Evolutionary conservation across 73 alveolate species (phyloP).

Genomic region (Paraurostyla sp.): DNA sequence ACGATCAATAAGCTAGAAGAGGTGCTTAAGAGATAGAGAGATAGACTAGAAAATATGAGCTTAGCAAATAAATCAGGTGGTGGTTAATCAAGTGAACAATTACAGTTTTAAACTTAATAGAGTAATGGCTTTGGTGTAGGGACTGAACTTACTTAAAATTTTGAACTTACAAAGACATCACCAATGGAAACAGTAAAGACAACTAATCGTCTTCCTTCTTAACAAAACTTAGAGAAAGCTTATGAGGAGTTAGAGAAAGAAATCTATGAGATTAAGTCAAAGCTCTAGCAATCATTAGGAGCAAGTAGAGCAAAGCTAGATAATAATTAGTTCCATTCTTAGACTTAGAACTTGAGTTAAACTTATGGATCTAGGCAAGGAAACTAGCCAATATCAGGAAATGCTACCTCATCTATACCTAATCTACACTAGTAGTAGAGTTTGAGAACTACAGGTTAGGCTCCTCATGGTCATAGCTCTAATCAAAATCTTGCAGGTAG

Average conservation of each 20-base stretch:
- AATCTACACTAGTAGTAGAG: neutral
- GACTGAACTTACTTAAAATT: slow-evolving; percentile 11
- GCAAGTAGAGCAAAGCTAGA: too few relatives aligned
- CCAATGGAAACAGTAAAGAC: slow-evolving; percentile 49
- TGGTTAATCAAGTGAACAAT: neutral
- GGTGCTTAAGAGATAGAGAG: slow-evolving; percentile 54
- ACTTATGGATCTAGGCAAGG: slow-evolving; percentile 1
- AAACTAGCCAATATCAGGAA: too few relatives aligned
- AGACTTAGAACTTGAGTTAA: neutral
- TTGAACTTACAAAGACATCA: slow-evolving; percentile 14
- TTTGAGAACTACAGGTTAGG: slow-evolving; percentile 36
- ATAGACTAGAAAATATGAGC: slow-evolving; percentile 46
- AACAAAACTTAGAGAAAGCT: slow-evolving; percentile 33
- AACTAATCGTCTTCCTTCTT: neutral
- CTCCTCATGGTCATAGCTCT: neutral
- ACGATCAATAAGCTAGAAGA: slow-evolving; percentile 49
- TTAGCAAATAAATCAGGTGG: slow-evolving; percentile 7
- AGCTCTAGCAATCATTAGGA: slow-evolving; percentile 40
- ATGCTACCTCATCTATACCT: neutral
- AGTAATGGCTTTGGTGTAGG: neutral
- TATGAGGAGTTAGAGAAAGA: slow-evolving; percentile 58
- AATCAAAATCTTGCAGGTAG: neutral
- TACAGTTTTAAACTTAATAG: neutral
- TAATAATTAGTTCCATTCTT: neutral
- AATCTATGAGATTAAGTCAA: slow-evolving; percentile 36